These are phyloP conservation scores for Boletus patriciae DNA, from an alignment of 768 basidiomycete species.

Conservation along the genomic window DNA sequence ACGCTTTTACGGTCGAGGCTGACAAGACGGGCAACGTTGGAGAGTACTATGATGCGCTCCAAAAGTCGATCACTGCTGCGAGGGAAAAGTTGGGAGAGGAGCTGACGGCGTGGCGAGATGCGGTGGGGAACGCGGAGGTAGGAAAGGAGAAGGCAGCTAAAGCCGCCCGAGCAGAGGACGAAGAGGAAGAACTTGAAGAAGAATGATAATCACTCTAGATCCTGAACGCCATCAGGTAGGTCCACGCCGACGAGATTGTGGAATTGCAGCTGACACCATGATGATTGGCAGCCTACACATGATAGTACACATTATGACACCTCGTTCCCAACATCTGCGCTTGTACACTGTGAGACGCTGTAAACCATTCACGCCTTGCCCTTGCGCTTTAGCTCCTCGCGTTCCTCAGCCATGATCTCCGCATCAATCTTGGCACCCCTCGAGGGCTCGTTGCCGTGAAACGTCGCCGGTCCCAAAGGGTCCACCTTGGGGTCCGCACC, in stretches of 20 bases:
- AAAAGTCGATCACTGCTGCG: constrained; percentile 50
- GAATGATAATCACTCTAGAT: constrained; percentile 4
- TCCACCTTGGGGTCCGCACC: constrained; percentile 38
- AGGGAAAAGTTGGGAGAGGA: constrained; percentile 60
- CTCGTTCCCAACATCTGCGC: not conserved
- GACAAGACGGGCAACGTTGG: constrained; percentile 12
- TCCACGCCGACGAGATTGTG: not conserved
- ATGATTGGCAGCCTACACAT: not conserved
- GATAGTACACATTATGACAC: not conserved
- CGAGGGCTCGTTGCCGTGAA: constrained; percentile 58
- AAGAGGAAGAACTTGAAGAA: constrained; percentile 49
- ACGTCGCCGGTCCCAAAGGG: constrained; percentile 49
- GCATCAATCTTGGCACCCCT: constrained; percentile 59
- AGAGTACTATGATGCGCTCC: constrained; percentile 52
- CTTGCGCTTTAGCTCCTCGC: constrained; percentile 47
- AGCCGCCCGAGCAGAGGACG: constrained; percentile 45
- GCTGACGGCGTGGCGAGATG: constrained; percentile 73
- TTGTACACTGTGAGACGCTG: not conserved
- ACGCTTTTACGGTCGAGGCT: constrained; percentile 25
- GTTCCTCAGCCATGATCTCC: constrained; percentile 53
- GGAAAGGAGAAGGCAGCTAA: constrained; percentile 53
- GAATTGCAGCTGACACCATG: not conserved
- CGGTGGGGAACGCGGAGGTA: constrained; percentile 62
- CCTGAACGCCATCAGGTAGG: not conserved
- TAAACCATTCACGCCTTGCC: constrained; percentile 30